Evolutionary conservation across 2,329 filamentous ascomycete species (phyloP).

Genomic region (Akanthomyces dipterigenus): DNA sequence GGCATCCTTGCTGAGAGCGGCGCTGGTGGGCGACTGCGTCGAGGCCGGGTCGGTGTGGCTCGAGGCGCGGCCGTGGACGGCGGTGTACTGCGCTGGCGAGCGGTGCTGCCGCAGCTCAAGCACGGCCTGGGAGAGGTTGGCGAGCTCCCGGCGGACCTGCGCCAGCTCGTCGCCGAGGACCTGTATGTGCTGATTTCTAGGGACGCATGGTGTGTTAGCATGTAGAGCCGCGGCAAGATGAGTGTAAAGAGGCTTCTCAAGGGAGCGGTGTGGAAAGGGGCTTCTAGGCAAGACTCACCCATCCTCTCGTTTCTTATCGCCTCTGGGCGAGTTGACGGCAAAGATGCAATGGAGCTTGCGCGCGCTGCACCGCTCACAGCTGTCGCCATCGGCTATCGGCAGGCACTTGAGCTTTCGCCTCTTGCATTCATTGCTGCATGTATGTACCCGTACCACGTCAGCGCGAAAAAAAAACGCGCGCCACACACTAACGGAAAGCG

Average conservation of each 20-base stretch:
- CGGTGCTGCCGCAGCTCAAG: slow-evolving; percentile 20
- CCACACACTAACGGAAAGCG: not conserved
- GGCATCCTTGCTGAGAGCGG: slow-evolving; percentile 5
- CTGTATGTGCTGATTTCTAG: slow-evolving; percentile 14
- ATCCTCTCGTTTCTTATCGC: slow-evolving; percentile 18
- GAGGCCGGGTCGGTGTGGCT: slow-evolving; percentile 8
- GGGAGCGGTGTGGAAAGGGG: not conserved
- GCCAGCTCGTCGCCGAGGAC: slow-evolving; percentile 22
- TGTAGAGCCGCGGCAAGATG: not conserved
- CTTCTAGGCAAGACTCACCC: slow-evolving; percentile 12
- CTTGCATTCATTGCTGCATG: slow-evolving; percentile 31
- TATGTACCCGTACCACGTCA: too few species aligned
- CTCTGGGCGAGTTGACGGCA: slow-evolving; percentile 17
- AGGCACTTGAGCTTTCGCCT: slow-evolving; percentile 35
- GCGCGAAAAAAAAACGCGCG: not conserved
- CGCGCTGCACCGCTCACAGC: slow-evolving; percentile 25
- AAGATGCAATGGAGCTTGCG: slow-evolving; percentile 23
- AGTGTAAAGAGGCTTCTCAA: too few species aligned
- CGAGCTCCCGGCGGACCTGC: slow-evolving; percentile 25
- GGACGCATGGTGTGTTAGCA: not conserved
- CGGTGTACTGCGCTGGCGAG: not conserved
- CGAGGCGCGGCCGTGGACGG: not conserved
- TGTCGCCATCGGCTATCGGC: slow-evolving; percentile 17
- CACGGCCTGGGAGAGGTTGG: slow-evolving; percentile 21
- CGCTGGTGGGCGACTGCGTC: slow-evolving; percentile 7